Conservation (phyloP, 164 flowering plant genomes). For the Tinospora cordifolia region DNA sequence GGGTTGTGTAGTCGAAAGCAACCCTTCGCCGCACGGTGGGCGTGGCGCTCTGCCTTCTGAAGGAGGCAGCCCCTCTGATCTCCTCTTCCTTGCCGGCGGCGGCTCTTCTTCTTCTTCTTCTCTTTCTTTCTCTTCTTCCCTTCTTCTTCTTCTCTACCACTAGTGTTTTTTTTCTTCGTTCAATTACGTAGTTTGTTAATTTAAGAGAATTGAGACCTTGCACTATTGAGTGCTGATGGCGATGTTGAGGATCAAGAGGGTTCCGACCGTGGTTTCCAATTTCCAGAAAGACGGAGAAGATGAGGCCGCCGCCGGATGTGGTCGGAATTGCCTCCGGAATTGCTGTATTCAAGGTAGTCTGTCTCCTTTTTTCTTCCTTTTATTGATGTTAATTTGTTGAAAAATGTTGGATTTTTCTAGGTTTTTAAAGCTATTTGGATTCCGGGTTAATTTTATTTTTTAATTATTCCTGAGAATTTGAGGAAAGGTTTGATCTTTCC, state of each 20-base stretch:
- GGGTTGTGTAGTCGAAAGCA: slow-evolving; percentile 17
- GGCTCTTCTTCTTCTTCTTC: slow-evolving; percentile 19
- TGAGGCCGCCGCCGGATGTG: slow-evolving; percentile 31
- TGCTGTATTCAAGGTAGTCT: slow-evolving; percentile 55
- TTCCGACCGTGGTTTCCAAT: slow-evolving; percentile 67
- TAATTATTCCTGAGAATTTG: not conserved
- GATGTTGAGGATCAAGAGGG: slow-evolving; percentile 68
- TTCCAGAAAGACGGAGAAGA: slow-evolving; percentile 45
- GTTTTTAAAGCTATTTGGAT: not conserved
- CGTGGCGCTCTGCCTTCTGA: slow-evolving; percentile 71
- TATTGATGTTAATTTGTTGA: too few relatives aligned
- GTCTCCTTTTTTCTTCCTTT: not conserved
- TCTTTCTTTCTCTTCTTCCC: not conserved
- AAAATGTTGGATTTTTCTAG: too few relatives aligned
- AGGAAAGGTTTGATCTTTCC: not conserved
- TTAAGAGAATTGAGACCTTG: not conserved
- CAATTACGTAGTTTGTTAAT: not conserved
- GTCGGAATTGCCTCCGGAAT: slow-evolving; percentile 62
- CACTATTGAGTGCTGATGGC: not conserved
- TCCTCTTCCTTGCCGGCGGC: slow-evolving; percentile 69
- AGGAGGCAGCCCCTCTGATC: slow-evolving; percentile 77
- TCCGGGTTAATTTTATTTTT: not conserved
- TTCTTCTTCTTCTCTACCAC: not conserved
- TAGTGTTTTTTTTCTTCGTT: not conserved
- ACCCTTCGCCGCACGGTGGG: slow-evolving; percentile 70